Base-by-base conservation (phyloP, 1,284 basidiomycete genomes). In the Microbotryum silenes-acaulis region DNA sequence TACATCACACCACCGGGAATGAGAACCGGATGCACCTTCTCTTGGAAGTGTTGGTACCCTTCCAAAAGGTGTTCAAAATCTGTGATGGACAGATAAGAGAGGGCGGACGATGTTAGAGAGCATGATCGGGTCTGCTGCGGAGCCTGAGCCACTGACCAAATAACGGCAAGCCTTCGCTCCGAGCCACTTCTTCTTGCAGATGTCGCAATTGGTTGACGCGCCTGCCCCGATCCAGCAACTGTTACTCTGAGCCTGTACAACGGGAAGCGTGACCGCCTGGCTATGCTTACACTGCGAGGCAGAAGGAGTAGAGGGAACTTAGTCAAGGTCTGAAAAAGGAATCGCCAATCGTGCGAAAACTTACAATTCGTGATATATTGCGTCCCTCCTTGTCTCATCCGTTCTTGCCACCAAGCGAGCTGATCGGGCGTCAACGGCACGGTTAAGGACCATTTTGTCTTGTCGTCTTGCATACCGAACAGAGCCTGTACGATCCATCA, bases 381-480 rank as follows among this genome's bases (percentile, higher is more conserved):
- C 42, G 65, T 69, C 4, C 67, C 67, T n/a, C n/a, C n/a, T 12
- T 56, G 53, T 23, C 59, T 51, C 60, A 69, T 67, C 18, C 67
- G 56, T 29, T 67, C 67, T 44, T 69, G 67, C 67, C 67, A 69
- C 67, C 67, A 69, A 2, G 67, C 67, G 18, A 69, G 59, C 42
- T 67, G 67, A 31, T 69, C 67, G 1, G 67, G 62, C 27, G 62
- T 64, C 23, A 69, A 54, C 1, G 67, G 62, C 7, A 60, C 56
- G 6, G 62, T 69, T 21, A 69, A 52, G 4, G 56, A 55, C 60
- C 59, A 67, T 3, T 57, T 50, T 1, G 65, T 64, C 57, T 69
- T 69, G 61, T 69, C 67, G 62, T 69, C 67, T 54, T 69, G 67
- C 54, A 63, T 58, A 21, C 67, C 67, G 37, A 69, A 69, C 8